Evolutionary conservation across 768 basidiomycete genomes (phyloP).

Genomic region (Tylopilus vinaceipallidus): DNA sequence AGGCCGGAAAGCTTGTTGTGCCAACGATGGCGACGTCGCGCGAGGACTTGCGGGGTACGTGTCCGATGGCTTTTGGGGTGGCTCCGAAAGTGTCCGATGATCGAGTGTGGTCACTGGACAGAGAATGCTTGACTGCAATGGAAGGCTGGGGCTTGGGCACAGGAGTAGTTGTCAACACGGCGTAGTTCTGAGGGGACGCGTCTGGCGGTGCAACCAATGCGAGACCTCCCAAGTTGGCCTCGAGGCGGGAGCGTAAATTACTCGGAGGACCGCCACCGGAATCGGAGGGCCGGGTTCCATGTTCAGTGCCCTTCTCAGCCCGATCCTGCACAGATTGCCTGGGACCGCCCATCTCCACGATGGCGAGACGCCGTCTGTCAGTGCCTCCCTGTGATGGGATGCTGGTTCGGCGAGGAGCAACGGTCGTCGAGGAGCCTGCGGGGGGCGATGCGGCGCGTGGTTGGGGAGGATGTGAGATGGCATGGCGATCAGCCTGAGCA

Average conservation of each 20-base stretch:
- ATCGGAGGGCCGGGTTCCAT: conserved; percentile 17
- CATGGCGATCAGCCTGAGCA: conserved; percentile 22
- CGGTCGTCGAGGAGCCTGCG: conserved; percentile 27
- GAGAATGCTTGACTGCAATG: conserved; percentile 10
- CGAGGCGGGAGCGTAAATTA: conserved; percentile 37
- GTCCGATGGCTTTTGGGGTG: conserved; percentile 32
- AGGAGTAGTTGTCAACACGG: conserved; percentile 52
- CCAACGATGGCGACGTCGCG: conserved; percentile 55
- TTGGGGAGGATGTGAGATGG: conserved; percentile 6
- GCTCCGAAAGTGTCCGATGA: conserved; percentile 44
- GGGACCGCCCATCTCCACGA: conserved; percentile 55
- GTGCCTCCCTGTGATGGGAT: conserved; percentile 56
- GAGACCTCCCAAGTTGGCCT: conserved; percentile 42
- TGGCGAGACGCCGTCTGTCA: conserved; percentile 65
- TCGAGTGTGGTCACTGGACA: conserved; percentile 36
- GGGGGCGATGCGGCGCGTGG: conserved; percentile 27
- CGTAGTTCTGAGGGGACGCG: conserved; percentile 51
- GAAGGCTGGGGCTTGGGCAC: conserved; percentile 21
- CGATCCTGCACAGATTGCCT: conserved; percentile 25
- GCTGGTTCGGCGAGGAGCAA: conserved; percentile 44
- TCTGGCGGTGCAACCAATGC: conserved; percentile 75
- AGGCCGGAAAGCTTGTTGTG: conserved; percentile 33
- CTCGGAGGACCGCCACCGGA: conserved; percentile 29
- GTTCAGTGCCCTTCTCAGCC: conserved; percentile 20
- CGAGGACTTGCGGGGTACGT: conserved; percentile 44